Evolutionary conservation across 1,284 basidiomycete genomes (phyloP).

Genomic region (Sanghuangporus sanghuang): DNA sequence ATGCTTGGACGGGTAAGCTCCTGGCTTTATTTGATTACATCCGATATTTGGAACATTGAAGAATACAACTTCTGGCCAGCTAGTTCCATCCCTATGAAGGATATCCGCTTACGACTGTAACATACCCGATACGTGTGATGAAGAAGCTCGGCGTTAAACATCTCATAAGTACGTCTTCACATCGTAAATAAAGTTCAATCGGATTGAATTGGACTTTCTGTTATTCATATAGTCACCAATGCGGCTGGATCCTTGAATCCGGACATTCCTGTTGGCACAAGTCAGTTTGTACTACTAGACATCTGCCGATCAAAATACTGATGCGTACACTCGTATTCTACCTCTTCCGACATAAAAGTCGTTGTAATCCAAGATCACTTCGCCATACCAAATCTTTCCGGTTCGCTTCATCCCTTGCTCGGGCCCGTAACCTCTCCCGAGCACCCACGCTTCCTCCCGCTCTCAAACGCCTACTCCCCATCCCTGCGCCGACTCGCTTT

Average conservation of each 20-base stretch:
- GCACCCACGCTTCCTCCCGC: conserved; percentile 68
- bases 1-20: conserved; percentile 73
- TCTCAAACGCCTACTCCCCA: conserved; percentile 75
- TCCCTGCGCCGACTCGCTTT: conserved; percentile 64
- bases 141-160: conserved; percentile 67
- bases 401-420: conserved; percentile 68
- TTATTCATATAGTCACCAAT: conserved; percentile 62
- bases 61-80: conserved; percentile 18
- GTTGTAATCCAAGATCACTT: conserved; percentile 81
- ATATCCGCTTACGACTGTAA: conserved; percentile 57
- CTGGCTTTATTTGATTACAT: not conserved
- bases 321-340: not conserved
- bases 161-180: conserved; percentile 56
- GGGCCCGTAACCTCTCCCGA: conserved; percentile 54
- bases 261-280: conserved; percentile 70
- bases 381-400: conserved; percentile 72
- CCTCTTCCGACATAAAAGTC: conserved; percentile 37
- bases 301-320: not conserved
- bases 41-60: not conserved
- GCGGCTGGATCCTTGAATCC: conserved; percentile 78
- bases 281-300: conserved; percentile 36
- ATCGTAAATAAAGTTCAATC: not conserved
- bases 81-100: conserved; percentile 86
- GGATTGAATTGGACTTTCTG: not conserved
- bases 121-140: conserved; percentile 76